phyloP scores from a whole-genome alignment of 768 basidiomycete genomes.

The Tricholoma flavovirens region DNA sequence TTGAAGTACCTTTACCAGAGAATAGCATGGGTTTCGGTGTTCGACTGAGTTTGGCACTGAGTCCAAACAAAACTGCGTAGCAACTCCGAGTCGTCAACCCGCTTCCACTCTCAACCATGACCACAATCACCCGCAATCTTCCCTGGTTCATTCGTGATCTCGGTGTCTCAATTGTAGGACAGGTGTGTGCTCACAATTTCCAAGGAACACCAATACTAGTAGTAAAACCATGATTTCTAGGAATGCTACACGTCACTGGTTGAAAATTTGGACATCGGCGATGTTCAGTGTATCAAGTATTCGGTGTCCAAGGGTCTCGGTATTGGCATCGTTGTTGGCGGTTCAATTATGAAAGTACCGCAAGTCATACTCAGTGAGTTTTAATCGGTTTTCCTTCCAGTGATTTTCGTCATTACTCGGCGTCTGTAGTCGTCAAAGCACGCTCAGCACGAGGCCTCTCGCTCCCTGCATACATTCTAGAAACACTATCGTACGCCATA shows the following conservation, averaged over 20 bases:
- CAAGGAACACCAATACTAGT: background rate
- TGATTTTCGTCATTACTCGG: background rate
- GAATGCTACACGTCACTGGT: slow-evolving; percentile 89
- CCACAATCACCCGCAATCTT: slow-evolving; percentile 73
- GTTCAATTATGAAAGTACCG: slow-evolving; percentile 94
- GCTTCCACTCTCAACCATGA: slow-evolving; percentile 41
- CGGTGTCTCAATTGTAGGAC: slow-evolving; percentile 74
- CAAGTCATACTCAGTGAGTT: slow-evolving; percentile 80
- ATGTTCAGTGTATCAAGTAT: slow-evolving; percentile 85
- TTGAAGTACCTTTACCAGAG: slow-evolving; percentile 14
- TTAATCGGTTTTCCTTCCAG: background rate
- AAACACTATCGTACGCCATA: slow-evolving; percentile 88
- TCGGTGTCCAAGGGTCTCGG: slow-evolving; percentile 90
- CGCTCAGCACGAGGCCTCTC: slow-evolving; percentile 85
- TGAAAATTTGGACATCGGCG: slow-evolving; percentile 71
- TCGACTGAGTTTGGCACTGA: too few relatives aligned
- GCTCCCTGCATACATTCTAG: slow-evolving; percentile 80
- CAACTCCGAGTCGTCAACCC: too few relatives aligned
- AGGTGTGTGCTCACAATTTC: slow-evolving; percentile 40
- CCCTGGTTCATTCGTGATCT: slow-evolving; percentile 82
- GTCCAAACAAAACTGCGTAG: too few relatives aligned
- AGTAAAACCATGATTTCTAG: slow-evolving; percentile 39
- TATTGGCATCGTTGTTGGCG: slow-evolving; percentile 86
- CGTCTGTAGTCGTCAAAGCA: slow-evolving; percentile 54
- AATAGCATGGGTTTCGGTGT: slow-evolving; percentile 11